Base-by-base conservation (phyloP, 2,329 filamentous ascomycete species). In the Ploettnerulaceae sp. region DNA sequence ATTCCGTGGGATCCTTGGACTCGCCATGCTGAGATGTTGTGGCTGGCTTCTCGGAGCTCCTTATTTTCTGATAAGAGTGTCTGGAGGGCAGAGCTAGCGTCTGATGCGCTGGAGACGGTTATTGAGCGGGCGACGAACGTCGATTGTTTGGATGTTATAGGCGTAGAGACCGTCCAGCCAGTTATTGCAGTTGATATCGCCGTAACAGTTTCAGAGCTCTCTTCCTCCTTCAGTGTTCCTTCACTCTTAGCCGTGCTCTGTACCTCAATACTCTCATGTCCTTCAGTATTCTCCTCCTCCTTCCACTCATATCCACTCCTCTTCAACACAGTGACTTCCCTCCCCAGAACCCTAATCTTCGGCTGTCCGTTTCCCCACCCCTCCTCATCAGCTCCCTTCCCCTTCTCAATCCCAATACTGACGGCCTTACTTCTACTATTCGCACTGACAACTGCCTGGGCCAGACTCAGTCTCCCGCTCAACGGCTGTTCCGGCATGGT, bases 401-500 rank as follows among this genome's bases (percentile, higher is more conserved):
- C 78, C 40, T 72, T 77, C 52, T 86, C 80, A 15, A 95, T 70
- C 0, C 89, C 89, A 22, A 95, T 67, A 52, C 77, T 84, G 21
- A 82, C 74, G 7, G 89, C 89, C 66, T 90, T 90, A 26, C 78
- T 80, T 54, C 82, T 77, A 50, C 85, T 89, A 61, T 91, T 93
- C 21, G 81, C 81, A 61, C 86, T 90, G 12, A 94, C 86, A 1
- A 93, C 82, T 0, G 86, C 88, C 65, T 95, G 89, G 0, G 83
- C 86, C 15, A 95, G 70, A 61, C 88, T 94, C 15, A 95, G 69
- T 36, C 87, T 75, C 62, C 87, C 91, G n/a, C 86, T 93, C 3
- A 83, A 72, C 3, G 89, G 89, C 62, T 95, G 89, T 55, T 86
- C 82, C 0, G 89, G 86, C 83, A 90, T 91, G 0, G 87, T 94